Conservation (phyloP, 768 basidiomycete genomes). For the Tylopilus plumbeoviolaceoides region DNA sequence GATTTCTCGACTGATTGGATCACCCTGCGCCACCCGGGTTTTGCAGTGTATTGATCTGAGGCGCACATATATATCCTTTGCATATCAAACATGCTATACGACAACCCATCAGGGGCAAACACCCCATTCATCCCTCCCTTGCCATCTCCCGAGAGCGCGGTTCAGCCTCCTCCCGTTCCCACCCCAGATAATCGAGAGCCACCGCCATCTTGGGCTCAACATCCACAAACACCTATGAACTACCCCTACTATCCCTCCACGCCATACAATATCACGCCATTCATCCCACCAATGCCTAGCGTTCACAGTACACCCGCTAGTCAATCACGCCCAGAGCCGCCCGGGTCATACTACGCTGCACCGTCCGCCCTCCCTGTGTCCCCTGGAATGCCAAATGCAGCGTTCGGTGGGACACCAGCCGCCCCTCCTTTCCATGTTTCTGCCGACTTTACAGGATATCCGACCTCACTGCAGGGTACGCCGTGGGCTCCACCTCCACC, state of each 20-base stretch:
- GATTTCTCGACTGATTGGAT: conserved; percentile 7
- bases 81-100: conserved; percentile 24
- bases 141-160: conserved; percentile 32
- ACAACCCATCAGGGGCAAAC: conserved; percentile 28
- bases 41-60: conserved; percentile 22
- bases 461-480: conserved; percentile 19
- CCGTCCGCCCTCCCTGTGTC: conserved; percentile 27
- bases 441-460: conserved; percentile 33
- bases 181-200: conserved; percentile 23
- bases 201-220: conserved; percentile 34
- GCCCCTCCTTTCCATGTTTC: conserved; percentile 15
- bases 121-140: conserved; percentile 40
- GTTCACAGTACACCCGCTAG: conserved; percentile 22
- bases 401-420: conserved; percentile 8
- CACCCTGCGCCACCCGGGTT: conserved; percentile 12
- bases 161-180: conserved; percentile 35
- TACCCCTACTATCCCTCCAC: conserved; percentile 39
- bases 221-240: conserved; percentile 30
- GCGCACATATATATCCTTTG: conserved; percentile 17
- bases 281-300: conserved; percentile 34
- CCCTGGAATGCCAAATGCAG: conserved; percentile 9
- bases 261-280: conserved; percentile 37
- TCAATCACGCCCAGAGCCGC: conserved; percentile 24
- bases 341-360: conserved; percentile 30
- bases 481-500: conserved; percentile 24